These are phyloP conservation scores for Sporisorium sorghi DNA, from an alignment of 1,284 basidiomycete genomes.

Conservation along the genomic window DNA sequence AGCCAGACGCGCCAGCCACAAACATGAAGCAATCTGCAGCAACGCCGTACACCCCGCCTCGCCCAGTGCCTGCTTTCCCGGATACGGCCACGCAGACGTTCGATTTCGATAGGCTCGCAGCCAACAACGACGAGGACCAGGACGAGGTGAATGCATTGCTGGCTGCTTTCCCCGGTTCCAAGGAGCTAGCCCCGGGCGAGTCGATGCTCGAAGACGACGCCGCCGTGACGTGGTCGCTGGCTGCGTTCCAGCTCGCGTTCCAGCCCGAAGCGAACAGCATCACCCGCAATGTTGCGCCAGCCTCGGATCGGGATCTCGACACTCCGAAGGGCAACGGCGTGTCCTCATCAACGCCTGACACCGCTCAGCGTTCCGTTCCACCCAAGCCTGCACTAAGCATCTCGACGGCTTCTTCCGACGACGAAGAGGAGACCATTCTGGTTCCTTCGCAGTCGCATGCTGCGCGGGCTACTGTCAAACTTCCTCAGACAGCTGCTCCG, in stretches of 20 bases:
- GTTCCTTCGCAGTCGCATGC: conserved; percentile 16
- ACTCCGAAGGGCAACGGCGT: not conserved
- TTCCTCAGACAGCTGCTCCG: not conserved
- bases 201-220: conserved; percentile 40
- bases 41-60: conserved; percentile 23
- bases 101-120: conserved; percentile 11
- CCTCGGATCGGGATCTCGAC: not conserved
- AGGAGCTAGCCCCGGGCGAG: conserved; percentile 41
- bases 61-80: conserved; percentile 12
- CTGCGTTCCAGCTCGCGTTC: conserved; percentile 37
- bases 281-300: not conserved
- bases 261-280: conserved; percentile 12
- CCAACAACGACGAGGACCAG: conserved; percentile 16
- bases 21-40: conserved; percentile 4
- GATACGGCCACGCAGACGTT: conserved; percentile 12
- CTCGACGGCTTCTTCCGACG: conserved; percentile 21
- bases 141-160: conserved; percentile 52
- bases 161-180: conserved; percentile 51
- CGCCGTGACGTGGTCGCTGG: conserved; percentile 21
- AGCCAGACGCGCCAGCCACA: not conserved
- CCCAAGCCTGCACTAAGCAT: conserved; percentile 13
- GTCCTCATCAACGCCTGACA: not conserved
- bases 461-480: not conserved
- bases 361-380: not conserved
- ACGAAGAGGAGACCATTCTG: conserved; percentile 44